These are phyloP conservation scores for Lepidopterella palustris DNA, from an alignment of 495 filamentous ascomycete genomes.

Conservation along the genomic window DNA sequence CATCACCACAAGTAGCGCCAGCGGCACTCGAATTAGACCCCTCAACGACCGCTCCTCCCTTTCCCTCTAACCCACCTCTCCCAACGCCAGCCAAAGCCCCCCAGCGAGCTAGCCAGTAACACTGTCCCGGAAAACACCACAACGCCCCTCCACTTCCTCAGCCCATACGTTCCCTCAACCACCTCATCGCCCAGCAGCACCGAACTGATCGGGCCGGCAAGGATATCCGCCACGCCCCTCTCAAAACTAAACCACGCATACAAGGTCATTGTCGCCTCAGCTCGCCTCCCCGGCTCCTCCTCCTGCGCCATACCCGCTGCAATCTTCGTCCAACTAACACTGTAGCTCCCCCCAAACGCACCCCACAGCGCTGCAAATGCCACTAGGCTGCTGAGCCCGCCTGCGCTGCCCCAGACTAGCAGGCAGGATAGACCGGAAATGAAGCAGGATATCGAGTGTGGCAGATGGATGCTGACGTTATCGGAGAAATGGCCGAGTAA, in stretches of 20 bases:
- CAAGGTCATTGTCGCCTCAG: slow-evolving; percentile 3
- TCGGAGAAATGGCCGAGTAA: slow-evolving; percentile 25
- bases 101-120: neutral
- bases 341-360: slow-evolving; percentile 21
- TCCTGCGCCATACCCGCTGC: slow-evolving; percentile 4
- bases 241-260: slow-evolving; percentile 26
- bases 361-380: slow-evolving; percentile 21
- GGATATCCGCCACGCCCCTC: slow-evolving; percentile 21
- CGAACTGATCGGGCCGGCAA: slow-evolving; percentile 24
- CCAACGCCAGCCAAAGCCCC: slow-evolving; percentile 1
- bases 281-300: neutral
- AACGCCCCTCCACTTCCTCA: slow-evolving; percentile 22
- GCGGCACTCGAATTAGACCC: no score
- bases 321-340: slow-evolving; percentile 20
- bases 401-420: slow-evolving; percentile 26
- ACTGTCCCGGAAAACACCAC: slow-evolving; percentile 13
- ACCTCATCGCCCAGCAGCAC: slow-evolving; percentile 14
- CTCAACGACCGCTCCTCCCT: neutral
- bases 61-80: neutral
- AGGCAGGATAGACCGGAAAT: slow-evolving; percentile 16
- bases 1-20: no score
- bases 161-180: slow-evolving; percentile 12
- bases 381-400: slow-evolving; percentile 1
- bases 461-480: slow-evolving; percentile 19
- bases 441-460: slow-evolving; percentile 6